Percentiles rank a stretch among this genome's conserved stretches.
Evolutionary conservation across 2,329 filamentous ascomycete genomes (phyloP).

Genomic region (Exophiala calicioides): DNA sequence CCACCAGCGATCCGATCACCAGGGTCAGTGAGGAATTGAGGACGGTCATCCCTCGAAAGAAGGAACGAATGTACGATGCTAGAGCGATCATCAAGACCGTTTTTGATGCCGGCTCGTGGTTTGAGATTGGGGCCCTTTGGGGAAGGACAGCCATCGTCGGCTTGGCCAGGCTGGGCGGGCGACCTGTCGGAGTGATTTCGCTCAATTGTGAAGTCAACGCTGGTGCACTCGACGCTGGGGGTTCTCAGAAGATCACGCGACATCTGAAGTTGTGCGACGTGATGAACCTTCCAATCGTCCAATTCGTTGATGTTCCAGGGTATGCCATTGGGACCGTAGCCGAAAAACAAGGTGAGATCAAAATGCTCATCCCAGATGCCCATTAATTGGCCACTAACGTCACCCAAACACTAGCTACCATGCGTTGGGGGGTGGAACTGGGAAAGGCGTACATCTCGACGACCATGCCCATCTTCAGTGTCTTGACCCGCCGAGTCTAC

Average conservation of each 20-base stretch:
- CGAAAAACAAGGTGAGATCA: slow-evolving; percentile 40
- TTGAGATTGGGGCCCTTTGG: slow-evolving; percentile 66
- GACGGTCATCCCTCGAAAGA: slow-evolving; percentile 59
- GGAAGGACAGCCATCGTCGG: slow-evolving; percentile 63
- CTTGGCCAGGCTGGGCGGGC: slow-evolving; percentile 59
- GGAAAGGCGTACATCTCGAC: slow-evolving; percentile 64
- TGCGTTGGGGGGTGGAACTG: slow-evolving; percentile 64
- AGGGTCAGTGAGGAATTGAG: slow-evolving; percentile 54
- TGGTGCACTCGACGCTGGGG: slow-evolving; percentile 62
- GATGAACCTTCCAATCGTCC: slow-evolving; percentile 64
- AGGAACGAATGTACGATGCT: slow-evolving; percentile 62
- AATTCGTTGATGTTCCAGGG: slow-evolving; percentile 62
- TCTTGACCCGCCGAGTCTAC: slow-evolving; percentile 62
- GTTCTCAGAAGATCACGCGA: slow-evolving; percentile 61
- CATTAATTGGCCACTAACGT: neutral
- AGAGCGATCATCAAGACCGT: slow-evolving; percentile 59
- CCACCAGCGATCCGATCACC: slow-evolving; percentile 51
- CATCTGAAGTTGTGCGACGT: slow-evolving; percentile 65
- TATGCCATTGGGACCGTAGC: slow-evolving; percentile 66
- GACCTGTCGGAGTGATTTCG: slow-evolving; percentile 61
- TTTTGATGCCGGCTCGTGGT: slow-evolving; percentile 59
- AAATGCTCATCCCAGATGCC: neutral
- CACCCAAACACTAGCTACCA: slow-evolving; percentile 56
- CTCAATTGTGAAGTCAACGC: slow-evolving; percentile 62
- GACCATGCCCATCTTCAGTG: slow-evolving; percentile 63